Conservation (phyloP, 345 rosid genomes). For the Eucalyptus victrix region DNA sequence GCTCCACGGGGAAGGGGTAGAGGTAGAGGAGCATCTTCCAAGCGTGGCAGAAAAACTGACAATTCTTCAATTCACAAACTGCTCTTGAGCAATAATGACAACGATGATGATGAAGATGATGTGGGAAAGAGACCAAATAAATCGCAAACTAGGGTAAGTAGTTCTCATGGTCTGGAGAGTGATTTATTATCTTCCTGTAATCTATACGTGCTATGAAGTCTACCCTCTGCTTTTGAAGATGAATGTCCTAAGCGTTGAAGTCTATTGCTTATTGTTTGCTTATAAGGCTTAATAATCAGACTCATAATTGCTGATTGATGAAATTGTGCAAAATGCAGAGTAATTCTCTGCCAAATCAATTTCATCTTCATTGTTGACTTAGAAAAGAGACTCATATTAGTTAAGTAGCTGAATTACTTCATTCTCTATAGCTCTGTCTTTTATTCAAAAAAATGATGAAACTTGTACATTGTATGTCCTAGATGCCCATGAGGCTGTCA, state of each 20-base stretch:
- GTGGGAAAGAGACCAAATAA: conserved; percentile 35
- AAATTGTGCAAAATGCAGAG: neutral
- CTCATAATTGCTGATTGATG: neutral
- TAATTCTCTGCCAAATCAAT: neutral
- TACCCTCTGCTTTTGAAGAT: neutral
- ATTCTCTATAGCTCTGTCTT: neutral
- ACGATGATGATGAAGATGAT: conserved; percentile 59
- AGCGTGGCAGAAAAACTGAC: conserved; percentile 65
- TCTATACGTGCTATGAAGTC: neutral
- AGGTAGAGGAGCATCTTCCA: conserved; percentile 42
- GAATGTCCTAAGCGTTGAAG: neutral
- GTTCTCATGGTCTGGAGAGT: neutral
- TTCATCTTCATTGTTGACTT: neutral
- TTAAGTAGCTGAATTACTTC: neutral
- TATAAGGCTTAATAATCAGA: neutral
- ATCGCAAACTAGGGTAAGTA: conserved; percentile 65
- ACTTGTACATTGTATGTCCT: neutral
- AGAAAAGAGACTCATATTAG: neutral
- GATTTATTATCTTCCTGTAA: neutral
- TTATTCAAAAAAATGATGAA: neutral
- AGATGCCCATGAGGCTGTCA: neutral
- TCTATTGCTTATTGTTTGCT: neutral
- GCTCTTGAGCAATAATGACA: conserved; percentile 47
- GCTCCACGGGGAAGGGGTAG: conserved; percentile 65
- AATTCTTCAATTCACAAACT: conserved; percentile 47